Evolutionary conservation across 768 basidiomycete genomes (phyloP), one percentile per base, ranked within the genome.

Genomic region (Leccinum variicolor): DNA sequence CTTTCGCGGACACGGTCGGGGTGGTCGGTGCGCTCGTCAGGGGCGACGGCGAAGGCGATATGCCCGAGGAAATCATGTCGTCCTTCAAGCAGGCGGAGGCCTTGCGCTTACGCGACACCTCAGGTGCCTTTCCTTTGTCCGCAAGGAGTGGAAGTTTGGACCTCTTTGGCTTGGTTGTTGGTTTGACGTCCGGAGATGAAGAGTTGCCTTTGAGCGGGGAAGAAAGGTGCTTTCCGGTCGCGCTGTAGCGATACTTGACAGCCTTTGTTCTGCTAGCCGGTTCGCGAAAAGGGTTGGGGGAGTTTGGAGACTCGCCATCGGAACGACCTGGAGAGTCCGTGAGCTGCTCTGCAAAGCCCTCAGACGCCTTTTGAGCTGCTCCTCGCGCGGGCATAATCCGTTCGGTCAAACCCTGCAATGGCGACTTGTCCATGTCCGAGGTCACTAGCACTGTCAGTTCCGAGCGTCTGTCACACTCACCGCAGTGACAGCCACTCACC

Each of bases 341-440:
- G 34, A 71, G 67, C 45, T 78, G 76, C 10, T 63, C 68, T 47
- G 69, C 63, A 58, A 79, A 66, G 54, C 60, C 66, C 4, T 64
- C 69, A 2, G 63, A 54, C 47, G 77, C 77, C 21, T 62, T 67
- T 50, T 65, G 53, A 0, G 75, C 76, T 3, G 77, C 74, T 25
- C 66, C 69, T 8, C 77, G 76, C 29, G 62, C 53, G 7, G 74
- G 71, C 9, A 67, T 34, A 15, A 65, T 53, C 8, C 36, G 57
- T 10, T 56, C 66, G 1, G 57, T 60, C 34, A 64, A 43, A 9
- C 55, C 50, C 39, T 50, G 48, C 47, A 19, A 55, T 60, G 17
- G 62, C 26, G 39, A 41, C n/a, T n/a, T n/a, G 39, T 41, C 36
- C 34, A 36, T 39, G 31, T 31, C 31, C 36, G 17, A 11, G 11